Evolutionary conservation across 1,284 basidiomycete species (phyloP).

Genomic region (Ceratobasidium sp.): DNA sequence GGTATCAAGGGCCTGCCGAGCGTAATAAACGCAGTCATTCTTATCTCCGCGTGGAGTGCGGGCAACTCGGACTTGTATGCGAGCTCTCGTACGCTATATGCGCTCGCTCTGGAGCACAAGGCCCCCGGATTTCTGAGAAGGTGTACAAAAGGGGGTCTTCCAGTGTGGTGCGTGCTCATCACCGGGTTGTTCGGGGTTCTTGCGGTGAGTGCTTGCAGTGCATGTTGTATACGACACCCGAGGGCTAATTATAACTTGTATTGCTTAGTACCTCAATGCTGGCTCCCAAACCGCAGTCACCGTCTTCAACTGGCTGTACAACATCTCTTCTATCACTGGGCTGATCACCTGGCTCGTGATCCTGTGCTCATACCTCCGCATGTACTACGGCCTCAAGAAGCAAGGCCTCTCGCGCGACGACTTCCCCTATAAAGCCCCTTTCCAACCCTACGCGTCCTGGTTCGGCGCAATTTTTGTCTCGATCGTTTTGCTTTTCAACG

Average conservation of each 20-base stretch:
- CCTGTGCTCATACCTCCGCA: slow-evolving; percentile 54
- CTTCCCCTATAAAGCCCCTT: slow-evolving; percentile 61
- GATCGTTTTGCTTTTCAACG: slow-evolving; percentile 49
- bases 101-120: slow-evolving; percentile 62
- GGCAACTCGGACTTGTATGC: slow-evolving; percentile 74
- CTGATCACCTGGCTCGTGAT: slow-evolving; percentile 71
- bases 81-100: slow-evolving; percentile 68
- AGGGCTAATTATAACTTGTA: background rate
- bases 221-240: background rate
- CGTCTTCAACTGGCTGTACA: slow-evolving; percentile 65
- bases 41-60: slow-evolving; percentile 74
- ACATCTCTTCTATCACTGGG: slow-evolving; percentile 76
- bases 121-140: slow-evolving; percentile 63
- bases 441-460: slow-evolving; percentile 56
- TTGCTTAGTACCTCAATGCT: slow-evolving; percentile 57
- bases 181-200: slow-evolving; percentile 60
- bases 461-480: slow-evolving; percentile 48
- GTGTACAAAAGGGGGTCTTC: slow-evolving; percentile 74
- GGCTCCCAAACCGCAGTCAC: slow-evolving; percentile 47
- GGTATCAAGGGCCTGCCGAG: slow-evolving; percentile 70
- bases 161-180: slow-evolving; percentile 57
- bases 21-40: slow-evolving; percentile 69
- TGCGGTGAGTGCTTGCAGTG: slow-evolving; percentile 53
- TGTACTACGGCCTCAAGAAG: slow-evolving; percentile 62
- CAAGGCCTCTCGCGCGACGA: slow-evolving; percentile 60